Conservation (phyloP, 768 basidiomycete genomes). For the Mycena belliarum region DNA sequence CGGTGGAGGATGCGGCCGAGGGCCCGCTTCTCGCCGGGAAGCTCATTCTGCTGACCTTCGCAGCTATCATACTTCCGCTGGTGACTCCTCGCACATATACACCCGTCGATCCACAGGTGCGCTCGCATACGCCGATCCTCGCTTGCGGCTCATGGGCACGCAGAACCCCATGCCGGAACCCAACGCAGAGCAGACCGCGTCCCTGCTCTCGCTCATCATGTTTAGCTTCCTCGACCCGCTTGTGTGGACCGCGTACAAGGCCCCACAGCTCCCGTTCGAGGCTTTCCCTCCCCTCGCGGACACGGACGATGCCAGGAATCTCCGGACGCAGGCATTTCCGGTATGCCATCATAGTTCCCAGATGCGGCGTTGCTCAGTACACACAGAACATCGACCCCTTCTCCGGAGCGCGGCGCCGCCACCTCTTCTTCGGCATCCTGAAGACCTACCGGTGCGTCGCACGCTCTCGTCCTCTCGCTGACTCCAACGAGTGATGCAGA, state of each 20-base stretch:
- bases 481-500: neutral
- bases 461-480: too few species aligned
- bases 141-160: neutral
- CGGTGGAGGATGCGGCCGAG: conserved; percentile 41
- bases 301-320: conserved; percentile 4
- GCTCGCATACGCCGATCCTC: neutral
- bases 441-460: conserved; percentile 16
- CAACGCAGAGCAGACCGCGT: conserved; percentile 52
- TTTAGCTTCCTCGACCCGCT: conserved; percentile 58
- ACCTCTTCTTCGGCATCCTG: conserved; percentile 20
- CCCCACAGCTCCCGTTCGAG: conserved; percentile 49
- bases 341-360: too few species aligned
- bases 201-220: conserved; percentile 41
- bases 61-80: conserved; percentile 51
- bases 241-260: conserved; percentile 41
- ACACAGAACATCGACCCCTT: conserved; percentile 22
- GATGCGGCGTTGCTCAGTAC: too few species aligned
- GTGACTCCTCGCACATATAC: conserved; percentile 52
- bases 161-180: conserved; percentile 35
- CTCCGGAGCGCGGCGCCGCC: conserved; percentile 4
- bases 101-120: conserved; percentile 52
- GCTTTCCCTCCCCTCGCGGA: conserved; percentile 65
- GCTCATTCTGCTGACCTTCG: conserved; percentile 42
- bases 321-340: conserved; percentile 15
- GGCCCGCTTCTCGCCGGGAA: conserved; percentile 27